Base-by-base conservation (phyloP, 1,139 yeast species). In the Yarrowia galli region DNA sequence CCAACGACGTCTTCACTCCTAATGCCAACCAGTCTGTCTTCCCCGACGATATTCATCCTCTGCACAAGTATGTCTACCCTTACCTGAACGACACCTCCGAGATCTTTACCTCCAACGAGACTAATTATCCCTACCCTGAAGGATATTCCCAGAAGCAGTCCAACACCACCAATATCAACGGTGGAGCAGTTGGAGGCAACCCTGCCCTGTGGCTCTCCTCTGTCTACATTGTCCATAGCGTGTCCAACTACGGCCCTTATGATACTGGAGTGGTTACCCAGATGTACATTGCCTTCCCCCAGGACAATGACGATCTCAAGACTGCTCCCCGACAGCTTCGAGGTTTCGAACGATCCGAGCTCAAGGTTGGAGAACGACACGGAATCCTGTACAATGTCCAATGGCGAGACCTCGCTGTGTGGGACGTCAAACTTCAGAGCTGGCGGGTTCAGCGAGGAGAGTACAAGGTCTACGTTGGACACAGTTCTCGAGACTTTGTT, bases 381-480 rank as follows among this genome's bases (percentile, higher is more conserved):
- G 74, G 75, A 23, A 78, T 85, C 15, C 74, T 73, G 35, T 87
- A 87, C 73, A 81, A 82, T 65, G 77, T 87, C 22, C 76, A 81
- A 69, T 83, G 85, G 71, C 80, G 88, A 69, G 91, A 87, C 75
- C 76, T 87, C 72, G 81, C 87, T 70, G 78, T 83, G 38, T 87
- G 90, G 90, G 89, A 87, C 74, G 78, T 84, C 0, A 80, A 74
- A 32, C 80, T 83, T 16, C 89, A 87, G 74, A 84, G 85, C 69
- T 87, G 91, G 91, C 79, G 85, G 28, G 82, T 87, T 46, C 87
- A 83, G 71, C 82, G 84, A 7, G 91, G 91, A 3, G 80, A 82
- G 18, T 87, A 86, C 76, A 82, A 80, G 69, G 76, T 87, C 13
- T 85, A 82, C 71, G 80, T 87, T 67, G 84, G 87, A 0, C 80